Base-by-base conservation (phyloP, 441 rosid species). In the Populus hybrid region DNA sequence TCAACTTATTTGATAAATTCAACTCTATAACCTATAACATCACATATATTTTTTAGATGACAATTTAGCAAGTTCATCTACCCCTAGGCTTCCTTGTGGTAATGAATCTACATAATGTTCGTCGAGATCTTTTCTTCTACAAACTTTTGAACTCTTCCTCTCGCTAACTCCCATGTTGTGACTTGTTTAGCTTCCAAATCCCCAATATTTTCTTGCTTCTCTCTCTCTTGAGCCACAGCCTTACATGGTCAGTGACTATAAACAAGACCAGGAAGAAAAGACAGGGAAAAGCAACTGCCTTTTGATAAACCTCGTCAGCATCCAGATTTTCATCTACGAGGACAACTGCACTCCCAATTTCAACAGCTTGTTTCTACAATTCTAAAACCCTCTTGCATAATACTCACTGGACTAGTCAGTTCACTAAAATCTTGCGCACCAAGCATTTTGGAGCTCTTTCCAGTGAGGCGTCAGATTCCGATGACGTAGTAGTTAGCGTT, bases 31-130 rank as follows among this genome's bases (percentile, higher is more conserved):
- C n/a, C 23, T 16, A 16, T n/a, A 64, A 64, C 26, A 64, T 20
- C 20, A n/a, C 21, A 0, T 64, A 50, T 50, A 2, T 9, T 24
- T 7, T 7, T 21, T n/a, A 36, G 24, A 16, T n/a, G 91, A 86
- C 53, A 93, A 76, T 85, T 92, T 91, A 74, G 97, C 98, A 76
- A 92, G 97, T 84, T 93, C 98, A 84, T 92, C 97, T 18, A 95
- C 80, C 73, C 83, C 74, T 59, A 91, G 80, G 82, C 89, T 91
- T 81, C 97, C 96, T 24, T 77, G 80, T 0, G 92, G 85, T 12
- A 72, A 76, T 33, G 75, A 83, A 76, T 81, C 85, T 63, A 78
- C 75, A 72, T 42, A 80, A 69, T 21, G 81, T 69, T 80, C 90
- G 23, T 65, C 72, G 14, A 70, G 65, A 68, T 79, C 78, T 64